Percentiles rank a stretch among this genome's conserved stretches.
These are phyloP conservation scores for Taphrina flavorubra DNA, from an alignment of 1,139 yeast species.

Conservation along the genomic window DNA sequence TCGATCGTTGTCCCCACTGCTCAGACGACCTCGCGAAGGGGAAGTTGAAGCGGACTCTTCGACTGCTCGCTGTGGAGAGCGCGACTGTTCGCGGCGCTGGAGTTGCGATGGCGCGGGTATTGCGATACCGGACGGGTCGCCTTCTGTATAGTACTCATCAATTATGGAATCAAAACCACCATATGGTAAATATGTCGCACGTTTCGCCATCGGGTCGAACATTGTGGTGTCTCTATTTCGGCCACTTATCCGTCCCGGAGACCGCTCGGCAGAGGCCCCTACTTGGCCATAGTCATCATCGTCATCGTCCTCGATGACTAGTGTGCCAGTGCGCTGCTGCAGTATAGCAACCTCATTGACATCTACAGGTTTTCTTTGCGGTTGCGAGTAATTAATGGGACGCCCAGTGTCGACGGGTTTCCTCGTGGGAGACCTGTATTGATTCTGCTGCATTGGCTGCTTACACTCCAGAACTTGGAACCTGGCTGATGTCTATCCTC, in stretches of 20 bases:
- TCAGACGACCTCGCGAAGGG: slow-evolving; percentile 10
- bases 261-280: slow-evolving; percentile 19
- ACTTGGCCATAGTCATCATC: slow-evolving; percentile 17
- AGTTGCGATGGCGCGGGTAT: slow-evolving; percentile 34
- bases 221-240: slow-evolving; percentile 22
- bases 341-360: background rate
- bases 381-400: slow-evolving; percentile 22
- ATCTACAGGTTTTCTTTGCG: slow-evolving; percentile 6
- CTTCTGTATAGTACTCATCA: slow-evolving; percentile 35
- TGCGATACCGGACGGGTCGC: slow-evolving; percentile 21
- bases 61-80: slow-evolving; percentile 29
- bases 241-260: slow-evolving; percentile 23
- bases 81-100: slow-evolving; percentile 30
- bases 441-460: slow-evolving; percentile 3
- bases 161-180: slow-evolving; percentile 37
- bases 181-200: slow-evolving; percentile 37
- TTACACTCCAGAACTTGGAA: background rate
- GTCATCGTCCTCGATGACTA: slow-evolving; percentile 2
- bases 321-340: background rate
- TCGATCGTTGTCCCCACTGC: background rate
- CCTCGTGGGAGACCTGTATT: slow-evolving; percentile 20
- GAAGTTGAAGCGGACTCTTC: slow-evolving; percentile 4
- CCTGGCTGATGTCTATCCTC: background rate
- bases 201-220: slow-evolving; percentile 32
- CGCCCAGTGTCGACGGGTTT: slow-evolving; percentile 19